phyloP scores from a whole-genome alignment of 306 rosid species.

The Lablab purpureus region DNA sequence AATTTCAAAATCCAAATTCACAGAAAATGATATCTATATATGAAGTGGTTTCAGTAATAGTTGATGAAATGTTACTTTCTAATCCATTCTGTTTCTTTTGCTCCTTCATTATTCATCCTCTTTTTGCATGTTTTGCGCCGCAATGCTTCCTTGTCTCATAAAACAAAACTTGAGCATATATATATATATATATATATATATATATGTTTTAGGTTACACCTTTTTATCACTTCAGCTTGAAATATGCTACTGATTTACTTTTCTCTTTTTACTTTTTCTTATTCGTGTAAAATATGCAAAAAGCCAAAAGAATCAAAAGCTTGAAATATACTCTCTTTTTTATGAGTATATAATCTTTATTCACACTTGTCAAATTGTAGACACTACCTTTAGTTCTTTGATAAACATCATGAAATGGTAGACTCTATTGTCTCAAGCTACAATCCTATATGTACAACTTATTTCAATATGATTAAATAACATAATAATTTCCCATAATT shows the following conservation, averaged over 20 bases:
- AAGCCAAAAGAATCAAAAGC: background rate
- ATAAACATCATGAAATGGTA: slow-evolving; percentile 31
- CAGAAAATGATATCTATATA: background rate
- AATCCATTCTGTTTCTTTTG: background rate
- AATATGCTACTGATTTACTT: background rate
- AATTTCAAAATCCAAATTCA: background rate
- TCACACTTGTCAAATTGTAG: slow-evolving; percentile 30
- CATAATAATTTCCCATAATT: slow-evolving; percentile 34
- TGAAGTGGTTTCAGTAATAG: background rate
- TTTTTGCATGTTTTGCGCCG: slow-evolving; percentile 60
- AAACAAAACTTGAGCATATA: background rate
- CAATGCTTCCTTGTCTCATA: slow-evolving; percentile 42
- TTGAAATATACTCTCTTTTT: background rate
- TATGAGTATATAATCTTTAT: slow-evolving; percentile 1
- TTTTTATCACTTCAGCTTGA: slow-evolving; percentile 24
- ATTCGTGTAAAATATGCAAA: background rate
- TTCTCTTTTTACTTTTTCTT: background rate
- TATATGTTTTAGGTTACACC: background rate
- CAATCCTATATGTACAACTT: background rate
- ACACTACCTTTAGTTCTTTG: slow-evolving; percentile 33
- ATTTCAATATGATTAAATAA: slow-evolving; percentile 31
- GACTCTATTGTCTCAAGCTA: slow-evolving; percentile 43
- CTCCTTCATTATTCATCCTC: slow-evolving; percentile 19
- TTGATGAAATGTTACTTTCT: slow-evolving; percentile 40
- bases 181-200: background rate